phyloP scores from a whole-genome alignment of 106 monocot species.

The Dactylorhiza incarnata region DNA sequence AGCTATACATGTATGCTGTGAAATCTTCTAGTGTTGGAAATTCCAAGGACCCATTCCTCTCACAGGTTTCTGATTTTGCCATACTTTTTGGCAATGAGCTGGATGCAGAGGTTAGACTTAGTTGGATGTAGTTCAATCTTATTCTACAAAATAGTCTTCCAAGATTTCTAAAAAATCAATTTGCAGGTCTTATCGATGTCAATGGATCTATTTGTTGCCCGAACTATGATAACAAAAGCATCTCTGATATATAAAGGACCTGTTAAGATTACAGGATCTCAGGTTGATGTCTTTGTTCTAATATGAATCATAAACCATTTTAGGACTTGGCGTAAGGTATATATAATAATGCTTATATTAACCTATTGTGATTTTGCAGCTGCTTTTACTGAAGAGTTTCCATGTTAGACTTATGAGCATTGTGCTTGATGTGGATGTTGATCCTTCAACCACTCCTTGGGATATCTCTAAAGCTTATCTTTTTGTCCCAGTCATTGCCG shows the following conservation, averaged over 20 bases:
- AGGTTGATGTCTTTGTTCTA: slow-evolving; percentile 32
- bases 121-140: neutral
- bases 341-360: neutral
- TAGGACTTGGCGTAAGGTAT: neutral
- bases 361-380: slow-evolving; percentile 31
- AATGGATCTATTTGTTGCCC: slow-evolving; percentile 99
- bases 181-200: slow-evolving; percentile 95
- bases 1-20: slow-evolving; percentile 74
- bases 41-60: slow-evolving; percentile 76
- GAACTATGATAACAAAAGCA: slow-evolving; percentile 86
- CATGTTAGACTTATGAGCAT: slow-evolving; percentile 99
- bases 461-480: slow-evolving; percentile 96
- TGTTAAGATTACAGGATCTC: slow-evolving; percentile 48
- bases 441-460: slow-evolving; percentile 96
- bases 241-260: slow-evolving; percentile 75
- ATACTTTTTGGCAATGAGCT: slow-evolving; percentile 85
- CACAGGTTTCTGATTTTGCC: slow-evolving; percentile 84
- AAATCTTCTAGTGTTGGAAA: slow-evolving; percentile 60
- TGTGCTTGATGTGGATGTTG: slow-evolving; percentile 98
- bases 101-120: slow-evolving; percentile 86
- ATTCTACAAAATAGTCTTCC: neutral
- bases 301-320: neutral
- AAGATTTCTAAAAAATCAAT: neutral
- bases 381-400: slow-evolving; percentile 75
- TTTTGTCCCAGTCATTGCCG: slow-evolving; percentile 55